Evolutionary conservation across 805 yeast species (phyloP).

Genomic region (Isabelozyma rhagii): DNA sequence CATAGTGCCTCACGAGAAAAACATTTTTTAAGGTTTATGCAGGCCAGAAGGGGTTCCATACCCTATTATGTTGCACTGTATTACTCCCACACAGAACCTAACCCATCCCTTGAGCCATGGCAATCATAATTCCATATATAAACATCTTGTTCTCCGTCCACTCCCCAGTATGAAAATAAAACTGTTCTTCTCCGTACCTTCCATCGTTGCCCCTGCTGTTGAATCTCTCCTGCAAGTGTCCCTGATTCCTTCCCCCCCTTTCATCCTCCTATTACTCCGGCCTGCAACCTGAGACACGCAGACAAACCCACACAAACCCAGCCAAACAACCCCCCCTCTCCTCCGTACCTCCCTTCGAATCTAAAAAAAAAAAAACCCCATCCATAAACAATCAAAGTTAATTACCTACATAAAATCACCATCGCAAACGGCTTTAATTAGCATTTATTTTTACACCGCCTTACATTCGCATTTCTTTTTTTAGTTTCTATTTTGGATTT

Average conservation of each 20-base stretch:
- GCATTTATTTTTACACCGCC: neutral
- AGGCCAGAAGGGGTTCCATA: neutral
- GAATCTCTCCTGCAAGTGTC: too few species aligned
- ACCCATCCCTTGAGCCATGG: neutral
- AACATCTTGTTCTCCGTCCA: neutral
- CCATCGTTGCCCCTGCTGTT: too few species aligned
- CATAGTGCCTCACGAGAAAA: neutral
- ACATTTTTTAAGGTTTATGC: neutral
- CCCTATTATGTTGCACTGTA: neutral
- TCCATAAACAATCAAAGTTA: neutral
- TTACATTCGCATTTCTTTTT: too few species aligned
- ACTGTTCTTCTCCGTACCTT: too few species aligned
- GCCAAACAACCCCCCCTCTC: too few species aligned
- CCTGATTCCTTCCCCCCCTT: too few species aligned
- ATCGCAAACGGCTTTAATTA: neutral
- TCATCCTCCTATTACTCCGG: too few species aligned
- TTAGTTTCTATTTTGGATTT: neutral
- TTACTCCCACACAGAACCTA: neutral
- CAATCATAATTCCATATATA: neutral
- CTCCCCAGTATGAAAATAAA: neutral
- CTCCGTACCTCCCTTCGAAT: too few species aligned
- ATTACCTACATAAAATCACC: neutral
- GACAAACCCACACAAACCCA: too few species aligned
- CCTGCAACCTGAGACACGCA: too few species aligned
- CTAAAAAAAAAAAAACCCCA: neutral